phyloP scores from a whole-genome alignment of 2,329 filamentous ascomycete species.

The Ophiosphaerella korrae region DNA sequence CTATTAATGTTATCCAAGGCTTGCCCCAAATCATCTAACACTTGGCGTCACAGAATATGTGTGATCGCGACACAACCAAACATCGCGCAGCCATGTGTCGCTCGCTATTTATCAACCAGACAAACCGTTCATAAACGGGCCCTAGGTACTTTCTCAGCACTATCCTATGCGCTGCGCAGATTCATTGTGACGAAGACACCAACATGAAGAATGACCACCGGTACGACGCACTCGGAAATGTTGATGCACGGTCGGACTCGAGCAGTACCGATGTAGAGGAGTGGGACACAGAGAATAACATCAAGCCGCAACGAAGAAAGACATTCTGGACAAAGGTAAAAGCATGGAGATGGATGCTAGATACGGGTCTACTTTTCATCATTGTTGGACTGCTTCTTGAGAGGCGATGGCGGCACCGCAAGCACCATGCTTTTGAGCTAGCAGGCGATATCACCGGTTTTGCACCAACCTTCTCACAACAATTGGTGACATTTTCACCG shows the following conservation, averaged over 20 bases:
- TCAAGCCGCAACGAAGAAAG: slow-evolving; percentile 9
- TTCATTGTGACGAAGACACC: slow-evolving; percentile 5
- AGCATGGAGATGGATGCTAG: slow-evolving; percentile 32
- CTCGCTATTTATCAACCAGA: neutral
- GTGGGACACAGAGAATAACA: slow-evolving; percentile 21
- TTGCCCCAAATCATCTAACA: slow-evolving; percentile 17
- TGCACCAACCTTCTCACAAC: slow-evolving; percentile 41
- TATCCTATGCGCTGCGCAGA: slow-evolving; percentile 15
- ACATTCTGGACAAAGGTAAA: slow-evolving; percentile 20
- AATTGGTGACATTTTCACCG: slow-evolving; percentile 35
- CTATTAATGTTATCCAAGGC: neutral
- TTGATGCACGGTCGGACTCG: slow-evolving; percentile 28
- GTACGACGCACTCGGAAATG: slow-evolving; percentile 32
- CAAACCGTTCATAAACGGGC: neutral
- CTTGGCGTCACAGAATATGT: slow-evolving; percentile 34
- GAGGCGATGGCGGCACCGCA: slow-evolving; percentile 23
- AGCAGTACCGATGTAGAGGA: slow-evolving; percentile 35
- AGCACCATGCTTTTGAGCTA: slow-evolving; percentile 27
- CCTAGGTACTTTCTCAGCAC: slow-evolving; percentile 4
- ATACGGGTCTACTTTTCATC: slow-evolving; percentile 35
- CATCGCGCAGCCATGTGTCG: neutral
- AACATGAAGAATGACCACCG: slow-evolving; percentile 25
- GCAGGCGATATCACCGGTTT: slow-evolving; percentile 41
- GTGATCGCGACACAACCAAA: slow-evolving; percentile 15
- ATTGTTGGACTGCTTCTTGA: slow-evolving; percentile 36